These are phyloP conservation scores for Ogataea salicorniae DNA, from an alignment of 805 yeast species.

Conservation along the genomic window DNA sequence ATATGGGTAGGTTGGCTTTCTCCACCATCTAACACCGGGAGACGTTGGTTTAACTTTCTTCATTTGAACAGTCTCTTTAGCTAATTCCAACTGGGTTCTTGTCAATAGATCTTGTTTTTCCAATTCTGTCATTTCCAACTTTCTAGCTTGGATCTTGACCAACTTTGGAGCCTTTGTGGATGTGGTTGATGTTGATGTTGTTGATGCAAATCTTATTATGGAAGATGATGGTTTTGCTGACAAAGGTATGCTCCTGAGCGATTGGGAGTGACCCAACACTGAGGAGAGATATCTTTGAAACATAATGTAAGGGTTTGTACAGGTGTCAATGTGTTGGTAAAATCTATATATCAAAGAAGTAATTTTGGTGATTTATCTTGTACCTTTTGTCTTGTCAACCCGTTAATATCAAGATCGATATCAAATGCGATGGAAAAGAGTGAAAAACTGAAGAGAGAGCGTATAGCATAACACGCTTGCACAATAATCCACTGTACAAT, in stretches of 20 bases:
- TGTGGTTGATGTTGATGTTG: background rate
- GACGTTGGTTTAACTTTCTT: slow-evolving; percentile 75
- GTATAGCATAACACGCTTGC: background rate
- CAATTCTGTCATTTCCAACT: slow-evolving; percentile 56
- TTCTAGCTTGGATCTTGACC: slow-evolving; percentile 31
- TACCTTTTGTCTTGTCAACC: no score
- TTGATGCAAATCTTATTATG: slow-evolving; percentile 14
- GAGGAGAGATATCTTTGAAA: slow-evolving; percentile 1
- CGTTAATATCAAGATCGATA: no score
- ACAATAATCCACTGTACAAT: slow-evolving; percentile 1
- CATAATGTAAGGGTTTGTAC: background rate
- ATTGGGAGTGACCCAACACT: background rate
- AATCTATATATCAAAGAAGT: no score
- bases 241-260: background rate
- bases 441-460: background rate
- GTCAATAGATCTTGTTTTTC: slow-evolving; percentile 74
- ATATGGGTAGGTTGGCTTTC: slow-evolving; percentile 82
- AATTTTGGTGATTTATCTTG: no score
- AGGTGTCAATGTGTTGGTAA: no score
- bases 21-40: slow-evolving; percentile 86
- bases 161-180: slow-evolving; percentile 20
- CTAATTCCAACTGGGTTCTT: slow-evolving; percentile 65
- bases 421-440: background rate
- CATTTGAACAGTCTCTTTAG: slow-evolving; percentile 64
- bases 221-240: background rate